These are phyloP conservation scores for Hansenula anomala DNA, from an alignment of 1,139 yeast genomes.

Conservation along the genomic window DNA sequence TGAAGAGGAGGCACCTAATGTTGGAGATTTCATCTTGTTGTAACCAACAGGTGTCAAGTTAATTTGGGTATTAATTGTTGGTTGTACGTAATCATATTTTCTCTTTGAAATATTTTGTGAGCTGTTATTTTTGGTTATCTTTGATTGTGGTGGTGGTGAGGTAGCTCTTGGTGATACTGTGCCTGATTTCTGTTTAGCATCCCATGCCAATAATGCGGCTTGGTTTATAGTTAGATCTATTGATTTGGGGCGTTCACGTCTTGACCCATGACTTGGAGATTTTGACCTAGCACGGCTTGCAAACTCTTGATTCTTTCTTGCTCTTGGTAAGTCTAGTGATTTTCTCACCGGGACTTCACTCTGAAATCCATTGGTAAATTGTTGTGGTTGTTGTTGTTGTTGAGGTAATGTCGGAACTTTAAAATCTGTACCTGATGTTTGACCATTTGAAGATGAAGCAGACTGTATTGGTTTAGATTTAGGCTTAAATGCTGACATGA, in stretches of 20 bases:
- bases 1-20: no score
- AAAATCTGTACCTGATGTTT: no score
- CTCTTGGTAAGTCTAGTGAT: constrained; percentile 19
- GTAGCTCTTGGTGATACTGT: constrained; percentile 12
- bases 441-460: not conserved
- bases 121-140: not conserved
- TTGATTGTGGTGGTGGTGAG: constrained; percentile 8
- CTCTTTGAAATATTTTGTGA: constrained; percentile 5
- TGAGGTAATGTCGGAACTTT: constrained; percentile 5
- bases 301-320: constrained; percentile 2
- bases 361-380: not conserved
- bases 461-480: not conserved
- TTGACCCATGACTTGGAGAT: constrained; percentile 9
- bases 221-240: constrained; percentile 20
- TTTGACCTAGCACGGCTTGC: constrained; percentile 6
- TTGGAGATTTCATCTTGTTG: no score
- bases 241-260: constrained; percentile 19
- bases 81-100: constrained; percentile 20
- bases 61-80: constrained; percentile 21
- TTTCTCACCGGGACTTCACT: constrained; percentile 6
- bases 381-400: constrained; percentile 1
- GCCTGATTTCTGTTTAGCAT: constrained; percentile 13
- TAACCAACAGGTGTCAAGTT: constrained; percentile 14
- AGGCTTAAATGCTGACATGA: constrained; percentile 17
- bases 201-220: constrained; percentile 26